These are phyloP conservation scores for Termitomyces sp. DNA, from an alignment of 768 basidiomycete genomes.

Conservation along the genomic window DNA sequence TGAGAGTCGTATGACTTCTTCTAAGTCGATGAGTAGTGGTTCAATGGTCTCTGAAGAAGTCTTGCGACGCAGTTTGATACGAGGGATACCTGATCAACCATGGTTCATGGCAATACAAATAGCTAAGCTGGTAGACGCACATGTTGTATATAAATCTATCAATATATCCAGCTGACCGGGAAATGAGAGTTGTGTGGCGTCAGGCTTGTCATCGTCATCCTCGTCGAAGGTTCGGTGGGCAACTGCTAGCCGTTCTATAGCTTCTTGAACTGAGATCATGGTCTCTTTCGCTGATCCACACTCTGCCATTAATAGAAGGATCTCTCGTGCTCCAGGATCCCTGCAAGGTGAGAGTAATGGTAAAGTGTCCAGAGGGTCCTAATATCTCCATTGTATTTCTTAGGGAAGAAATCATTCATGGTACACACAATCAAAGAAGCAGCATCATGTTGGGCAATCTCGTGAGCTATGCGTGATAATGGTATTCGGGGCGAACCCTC, in stretches of 20 bases:
- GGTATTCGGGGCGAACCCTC: constrained; percentile 26
- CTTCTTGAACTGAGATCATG: constrained; percentile 44
- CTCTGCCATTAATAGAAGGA: constrained; percentile 39
- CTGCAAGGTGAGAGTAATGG: constrained; percentile 35
- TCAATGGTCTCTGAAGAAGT: constrained; percentile 39
- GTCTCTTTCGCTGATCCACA: constrained; percentile 44
- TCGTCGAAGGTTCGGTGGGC: constrained; percentile 20
- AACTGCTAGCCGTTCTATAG: constrained; percentile 33
- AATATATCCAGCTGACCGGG: constrained; percentile 33
- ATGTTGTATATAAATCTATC: constrained; percentile 35
- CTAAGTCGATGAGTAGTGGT: constrained; percentile 37
- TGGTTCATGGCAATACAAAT: neutral
- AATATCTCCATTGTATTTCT: constrained; percentile 2
- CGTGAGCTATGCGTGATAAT: constrained; percentile 29
- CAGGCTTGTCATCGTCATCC: constrained; percentile 26
- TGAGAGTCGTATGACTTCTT: constrained; percentile 26
- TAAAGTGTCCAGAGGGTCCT: constrained; percentile 46
- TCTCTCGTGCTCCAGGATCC: constrained; percentile 34
- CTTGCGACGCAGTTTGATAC: constrained; percentile 40
- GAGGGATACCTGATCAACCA: constrained; percentile 37
- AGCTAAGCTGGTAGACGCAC: constrained; percentile 24
- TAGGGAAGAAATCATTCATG: neutral
- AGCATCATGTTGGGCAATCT: constrained; percentile 23
- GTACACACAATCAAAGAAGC: constrained; percentile 22
- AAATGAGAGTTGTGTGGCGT: constrained; percentile 20